Conservation (phyloP, 2,329 filamentous ascomycete species). For the Mycogone perniciosa region DNA sequence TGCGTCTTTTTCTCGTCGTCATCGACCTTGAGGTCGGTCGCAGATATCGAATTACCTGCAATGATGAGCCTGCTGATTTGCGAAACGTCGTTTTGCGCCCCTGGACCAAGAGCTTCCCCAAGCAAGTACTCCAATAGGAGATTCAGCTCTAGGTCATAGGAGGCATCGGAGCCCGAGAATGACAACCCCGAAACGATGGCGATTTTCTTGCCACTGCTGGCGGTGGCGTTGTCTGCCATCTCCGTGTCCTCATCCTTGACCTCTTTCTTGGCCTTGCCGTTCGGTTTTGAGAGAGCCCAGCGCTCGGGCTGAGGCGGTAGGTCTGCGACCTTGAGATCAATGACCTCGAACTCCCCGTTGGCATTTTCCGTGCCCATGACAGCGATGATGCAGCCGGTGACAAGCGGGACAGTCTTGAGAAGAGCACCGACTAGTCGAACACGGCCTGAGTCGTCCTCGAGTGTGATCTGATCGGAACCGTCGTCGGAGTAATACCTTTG, state of each 20-base stretch:
- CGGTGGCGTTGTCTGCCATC: constrained; percentile 38
- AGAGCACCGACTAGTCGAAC: constrained; percentile 68
- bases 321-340: constrained; percentile 85
- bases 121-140: constrained; percentile 82
- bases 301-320: constrained; percentile 73
- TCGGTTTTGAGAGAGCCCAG: constrained; percentile 61
- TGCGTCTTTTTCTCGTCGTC: constrained; percentile 41
- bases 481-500: constrained; percentile 67
- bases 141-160: constrained; percentile 67
- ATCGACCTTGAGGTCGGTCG: constrained; percentile 38
- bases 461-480: constrained; percentile 63
- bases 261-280: constrained; percentile 27
- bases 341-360: constrained; percentile 85
- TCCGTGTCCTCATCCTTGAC: constrained; percentile 41
- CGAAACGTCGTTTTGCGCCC: constrained; percentile 52
- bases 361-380: constrained; percentile 90
- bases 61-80: constrained; percentile 81
- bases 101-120: constrained; percentile 64
- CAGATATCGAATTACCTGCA: constrained; percentile 84
- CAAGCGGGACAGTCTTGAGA: constrained; percentile 63
- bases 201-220: constrained; percentile 46
- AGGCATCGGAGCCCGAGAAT: constrained; percentile 67
- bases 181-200: constrained; percentile 84
- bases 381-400: constrained; percentile 91
- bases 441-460: constrained; percentile 93